Evolutionary conservation across 2,329 filamentous ascomycete genomes (phyloP), one percentile per base, ranked within the genome.

Genomic region (Curvularia sp.): DNA sequence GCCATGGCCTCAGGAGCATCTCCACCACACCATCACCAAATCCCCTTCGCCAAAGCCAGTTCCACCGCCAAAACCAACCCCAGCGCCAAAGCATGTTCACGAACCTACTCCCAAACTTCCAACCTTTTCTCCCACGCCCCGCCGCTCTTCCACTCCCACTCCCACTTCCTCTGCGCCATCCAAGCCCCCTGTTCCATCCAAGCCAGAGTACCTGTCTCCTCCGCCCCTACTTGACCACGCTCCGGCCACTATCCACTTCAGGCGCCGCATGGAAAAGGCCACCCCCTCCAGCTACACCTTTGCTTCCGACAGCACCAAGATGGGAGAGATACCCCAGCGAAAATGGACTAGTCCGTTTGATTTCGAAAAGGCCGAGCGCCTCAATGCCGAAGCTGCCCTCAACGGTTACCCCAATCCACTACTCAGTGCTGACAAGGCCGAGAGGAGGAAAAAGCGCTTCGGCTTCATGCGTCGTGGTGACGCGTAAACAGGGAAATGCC

Each of bases 261-360:
- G 66, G 19, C 72, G 76, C 25, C 65, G 72, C 54, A 59, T 71
- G 8, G 74, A 78, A 41, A 76, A 76, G 48, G 52, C 61, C 0
- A 80, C 77, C 2, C 77, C 73, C 6, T 80, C 77, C 8, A 74
- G 71, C 36, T 79, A 80, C 54, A 81, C 79, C 1, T 77, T 80
- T 53, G 76, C 78, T 5, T 79, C 78, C 10, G 77, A 77, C 19
- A 79, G 78, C 65, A 82, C 80, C 3, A 81, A 81, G 66, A 70
- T 82, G 8, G 80, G 80, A 42, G 80, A 82, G 62, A 82, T 82
- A 5, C 80, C 80, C 4, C 68, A 80, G 67, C 73, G 77, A 36
- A 74, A 76, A 46, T 82, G 80, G 80, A 70, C 73, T 0, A 70
- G 59, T 53, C 79, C 80, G 5, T 81, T 72, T 54, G 77, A 82